Evolutionary conservation across 2,329 filamentous ascomycete genomes (phyloP).

Genomic region (Arthrobotrys sinensis): DNA sequence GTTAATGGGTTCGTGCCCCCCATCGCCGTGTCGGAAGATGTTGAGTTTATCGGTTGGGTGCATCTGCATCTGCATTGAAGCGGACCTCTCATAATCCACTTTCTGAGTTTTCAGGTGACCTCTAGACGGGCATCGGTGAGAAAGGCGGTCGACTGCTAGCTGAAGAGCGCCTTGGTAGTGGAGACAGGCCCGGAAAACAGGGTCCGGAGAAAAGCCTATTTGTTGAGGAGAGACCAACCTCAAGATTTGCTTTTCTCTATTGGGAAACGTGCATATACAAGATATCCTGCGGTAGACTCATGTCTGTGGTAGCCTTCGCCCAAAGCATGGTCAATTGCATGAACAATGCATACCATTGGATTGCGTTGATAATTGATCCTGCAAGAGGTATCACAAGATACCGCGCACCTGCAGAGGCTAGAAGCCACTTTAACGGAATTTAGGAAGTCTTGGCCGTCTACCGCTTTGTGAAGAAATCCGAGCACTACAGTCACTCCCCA

Average conservation of each 20-base stretch:
- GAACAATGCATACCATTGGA: constrained; percentile 32
- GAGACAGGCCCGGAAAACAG: constrained; percentile 28
- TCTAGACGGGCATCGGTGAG: constrained; percentile 13
- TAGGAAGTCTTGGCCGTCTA: neutral
- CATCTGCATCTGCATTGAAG: constrained; percentile 34
- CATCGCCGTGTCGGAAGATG: constrained; percentile 57
- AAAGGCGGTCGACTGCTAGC: constrained; percentile 36
- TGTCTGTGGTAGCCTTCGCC: constrained; percentile 11
- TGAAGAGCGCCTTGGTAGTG: constrained; percentile 59
- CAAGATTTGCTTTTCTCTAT: constrained; percentile 35
- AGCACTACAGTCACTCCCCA: neutral
- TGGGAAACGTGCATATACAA: constrained; percentile 38
- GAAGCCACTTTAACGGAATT: constrained; percentile 8
- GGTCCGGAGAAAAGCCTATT: constrained; percentile 55
- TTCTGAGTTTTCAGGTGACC: constrained; percentile 37
- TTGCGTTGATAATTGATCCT: constrained; percentile 39
- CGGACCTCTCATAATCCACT: constrained; percentile 40
- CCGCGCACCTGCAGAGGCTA: neutral
- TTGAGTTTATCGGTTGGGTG: constrained; percentile 27
- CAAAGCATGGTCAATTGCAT: constrained; percentile 8
- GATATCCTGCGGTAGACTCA: constrained; percentile 23
- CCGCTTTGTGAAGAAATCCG: neutral
- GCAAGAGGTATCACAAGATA: constrained; percentile 39
- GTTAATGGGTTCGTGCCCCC: constrained; percentile 53
- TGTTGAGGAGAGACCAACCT: constrained; percentile 22